These are phyloP conservation scores for Inga oerstediana DNA, from an alignment of 306 rosid species.

Conservation along the genomic window DNA sequence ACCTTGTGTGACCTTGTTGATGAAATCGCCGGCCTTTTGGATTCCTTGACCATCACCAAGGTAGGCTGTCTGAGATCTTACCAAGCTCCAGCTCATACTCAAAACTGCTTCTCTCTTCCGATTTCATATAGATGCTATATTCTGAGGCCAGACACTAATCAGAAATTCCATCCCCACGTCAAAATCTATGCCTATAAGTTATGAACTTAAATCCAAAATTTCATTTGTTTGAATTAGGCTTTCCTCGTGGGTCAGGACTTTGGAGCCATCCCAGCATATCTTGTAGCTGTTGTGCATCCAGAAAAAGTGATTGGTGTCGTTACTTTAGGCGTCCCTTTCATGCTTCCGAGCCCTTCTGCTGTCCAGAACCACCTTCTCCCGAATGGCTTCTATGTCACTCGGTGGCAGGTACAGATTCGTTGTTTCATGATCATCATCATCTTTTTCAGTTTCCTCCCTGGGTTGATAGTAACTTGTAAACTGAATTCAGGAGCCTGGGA, in stretches of 20 bases:
- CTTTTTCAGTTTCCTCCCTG: not conserved
- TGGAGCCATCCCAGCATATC: slow-evolving; percentile 55
- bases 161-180: not conserved
- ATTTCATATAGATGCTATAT: not conserved
- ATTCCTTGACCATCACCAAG: slow-evolving; percentile 56
- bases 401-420: slow-evolving; percentile 53
- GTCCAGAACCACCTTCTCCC: slow-evolving; percentile 53
- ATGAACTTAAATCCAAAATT: not conserved
- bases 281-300: slow-evolving; percentile 46
- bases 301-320: slow-evolving; percentile 50
- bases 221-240: slow-evolving; percentile 38
- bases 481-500: slow-evolving; percentile 47
- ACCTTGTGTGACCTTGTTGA: slow-evolving; percentile 45
- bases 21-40: slow-evolving; percentile 56
- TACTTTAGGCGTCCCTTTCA: slow-evolving; percentile 59
- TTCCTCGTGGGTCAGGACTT: slow-evolving; percentile 59
- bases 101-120: not conserved
- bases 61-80: slow-evolving; percentile 28
- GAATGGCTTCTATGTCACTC: slow-evolving; percentile 51
- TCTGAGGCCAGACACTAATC: not conserved
- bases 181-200: not conserved
- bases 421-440: not conserved
- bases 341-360: slow-evolving; percentile 47
- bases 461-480: not conserved
- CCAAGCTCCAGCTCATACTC: not conserved